These are phyloP conservation scores for Pseudogymnoascus sp. DNA, from an alignment of 2,329 filamentous ascomycete species.

Conservation along the genomic window DNA sequence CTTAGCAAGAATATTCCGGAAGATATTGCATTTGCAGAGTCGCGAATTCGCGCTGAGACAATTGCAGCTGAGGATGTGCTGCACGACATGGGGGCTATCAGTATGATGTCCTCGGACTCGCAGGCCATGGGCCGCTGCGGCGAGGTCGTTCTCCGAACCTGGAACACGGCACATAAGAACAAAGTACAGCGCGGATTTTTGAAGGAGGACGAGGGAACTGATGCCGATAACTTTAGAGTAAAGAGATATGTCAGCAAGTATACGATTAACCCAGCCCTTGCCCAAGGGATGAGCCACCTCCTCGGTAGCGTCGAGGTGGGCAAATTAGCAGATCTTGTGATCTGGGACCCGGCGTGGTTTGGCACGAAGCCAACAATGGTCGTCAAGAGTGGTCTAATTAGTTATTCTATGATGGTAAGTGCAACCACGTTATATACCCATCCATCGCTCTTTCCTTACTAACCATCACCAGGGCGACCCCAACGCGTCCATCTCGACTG, in stretches of 20 bases:
- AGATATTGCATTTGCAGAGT: slow-evolving; percentile 92
- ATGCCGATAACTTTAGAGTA: slow-evolving; percentile 83
- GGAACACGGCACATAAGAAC: slow-evolving; percentile 98
- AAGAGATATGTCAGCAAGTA: slow-evolving; percentile 94
- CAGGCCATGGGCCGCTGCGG: slow-evolving; percentile 97
- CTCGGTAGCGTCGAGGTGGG: slow-evolving; percentile 83
- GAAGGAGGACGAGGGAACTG: slow-evolving; percentile 69
- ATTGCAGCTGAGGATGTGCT: slow-evolving; percentile 95
- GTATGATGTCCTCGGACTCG: slow-evolving; percentile 94
- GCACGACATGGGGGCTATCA: slow-evolving; percentile 89
- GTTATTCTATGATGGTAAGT: slow-evolving; percentile 73
- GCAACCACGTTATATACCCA: not conserved
- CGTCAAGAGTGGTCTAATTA: slow-evolving; percentile 82
- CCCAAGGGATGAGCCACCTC: slow-evolving; percentile 82
- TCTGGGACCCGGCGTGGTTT: slow-evolving; percentile 83
- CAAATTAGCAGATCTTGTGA: slow-evolving; percentile 80
- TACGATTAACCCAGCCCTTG: slow-evolving; percentile 86
- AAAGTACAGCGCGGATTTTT: slow-evolving; percentile 74
- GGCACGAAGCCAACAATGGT: slow-evolving; percentile 77
- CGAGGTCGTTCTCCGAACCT: slow-evolving; percentile 86
- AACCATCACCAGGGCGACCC: slow-evolving; percentile 57
- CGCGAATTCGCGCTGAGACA: slow-evolving; percentile 87
- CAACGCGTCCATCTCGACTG: slow-evolving; percentile 78
- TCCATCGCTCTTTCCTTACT: slow-evolving; percentile 5
- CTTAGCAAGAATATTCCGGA: slow-evolving; percentile 87